Conservation (phyloP, 2,329 filamentous ascomycete genomes). For the Aureobasidium namibiae region DNA sequence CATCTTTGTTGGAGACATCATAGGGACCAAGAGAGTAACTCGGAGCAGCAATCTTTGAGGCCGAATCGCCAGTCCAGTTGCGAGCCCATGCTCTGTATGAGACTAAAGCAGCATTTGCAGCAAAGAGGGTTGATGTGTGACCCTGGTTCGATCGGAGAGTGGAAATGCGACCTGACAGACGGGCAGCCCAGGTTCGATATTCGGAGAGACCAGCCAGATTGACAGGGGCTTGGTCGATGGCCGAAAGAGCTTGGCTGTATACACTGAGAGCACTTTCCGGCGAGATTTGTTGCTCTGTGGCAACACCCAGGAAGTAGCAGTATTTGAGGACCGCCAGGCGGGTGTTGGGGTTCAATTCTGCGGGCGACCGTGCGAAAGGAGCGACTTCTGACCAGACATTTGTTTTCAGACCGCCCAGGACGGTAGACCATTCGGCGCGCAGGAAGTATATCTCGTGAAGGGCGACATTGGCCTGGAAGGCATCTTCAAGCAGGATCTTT, state of each 20-base stretch:
- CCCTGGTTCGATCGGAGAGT: slow-evolving; percentile 57
- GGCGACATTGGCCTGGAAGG: slow-evolving; percentile 72
- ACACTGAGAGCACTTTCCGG: slow-evolving; percentile 14
- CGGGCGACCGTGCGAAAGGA: background rate
- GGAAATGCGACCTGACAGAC: slow-evolving; percentile 66
- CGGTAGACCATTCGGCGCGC: slow-evolving; percentile 43
- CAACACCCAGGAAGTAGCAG: slow-evolving; percentile 23
- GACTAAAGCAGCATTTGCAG: slow-evolving; percentile 31
- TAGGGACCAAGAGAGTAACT: slow-evolving; percentile 37
- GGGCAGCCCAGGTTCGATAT: slow-evolving; percentile 56
- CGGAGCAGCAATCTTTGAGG: background rate
- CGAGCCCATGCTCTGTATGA: slow-evolving; percentile 56
- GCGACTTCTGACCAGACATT: slow-evolving; percentile 11
- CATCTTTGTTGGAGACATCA: slow-evolving; percentile 44
- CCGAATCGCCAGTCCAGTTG: slow-evolving; percentile 43
- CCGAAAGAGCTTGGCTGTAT: slow-evolving; percentile 9
- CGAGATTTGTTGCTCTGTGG: slow-evolving; percentile 20
- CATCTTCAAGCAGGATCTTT: slow-evolving; percentile 42
- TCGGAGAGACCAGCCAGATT: background rate
- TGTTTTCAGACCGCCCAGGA: slow-evolving; percentile 1
- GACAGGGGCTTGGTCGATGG: slow-evolving; percentile 1
- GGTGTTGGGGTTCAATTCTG: slow-evolving; percentile 4
- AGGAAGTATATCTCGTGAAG: slow-evolving; percentile 80
- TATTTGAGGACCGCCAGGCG: slow-evolving; percentile 19
- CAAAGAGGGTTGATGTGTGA: slow-evolving; percentile 24